These are phyloP conservation scores for Heterotrichella gracilis DNA, from an alignment of 352 stramenopile genomes.

Conservation along the genomic window DNA sequence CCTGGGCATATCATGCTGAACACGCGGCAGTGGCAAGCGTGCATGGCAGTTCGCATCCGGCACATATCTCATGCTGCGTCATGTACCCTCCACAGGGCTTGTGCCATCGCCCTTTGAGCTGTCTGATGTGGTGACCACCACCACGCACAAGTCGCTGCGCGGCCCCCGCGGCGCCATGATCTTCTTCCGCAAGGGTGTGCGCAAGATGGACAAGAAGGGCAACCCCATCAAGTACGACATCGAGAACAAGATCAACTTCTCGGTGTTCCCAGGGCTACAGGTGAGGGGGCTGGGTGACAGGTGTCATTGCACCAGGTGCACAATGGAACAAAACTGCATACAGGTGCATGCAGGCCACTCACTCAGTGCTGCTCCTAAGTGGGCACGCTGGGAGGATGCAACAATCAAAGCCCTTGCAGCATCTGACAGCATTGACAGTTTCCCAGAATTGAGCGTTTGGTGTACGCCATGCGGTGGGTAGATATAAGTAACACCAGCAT, in stretches of 20 bases:
- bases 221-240: conserved; percentile 67
- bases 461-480: not conserved
- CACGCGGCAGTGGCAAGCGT: no score
- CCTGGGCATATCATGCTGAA: no score
- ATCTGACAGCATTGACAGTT: not conserved
- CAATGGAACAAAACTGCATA: not conserved
- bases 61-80: no score
- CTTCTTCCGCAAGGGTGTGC: conserved; percentile 82
- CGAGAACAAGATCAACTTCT: conserved; percentile 91
- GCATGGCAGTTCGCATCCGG: no score
- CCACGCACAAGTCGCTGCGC: conserved; percentile 92
- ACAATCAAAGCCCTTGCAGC: not conserved
- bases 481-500: not conserved
- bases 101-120: conserved; percentile 84
- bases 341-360: not conserved
- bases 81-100: no score
- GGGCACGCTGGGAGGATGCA: not conserved
- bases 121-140: conserved; percentile 93
- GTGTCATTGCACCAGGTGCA: not conserved
- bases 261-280: conserved; percentile 73
- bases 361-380: not conserved
- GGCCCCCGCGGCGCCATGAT: conserved; percentile 95
- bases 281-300: not conserved
- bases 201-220: conserved; percentile 70
- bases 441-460: not conserved